Evolutionary conservation across 2,329 filamentous ascomycete species (phyloP), one percentile per base, ranked within the genome.

Genomic region (Nigrospora sphaerica): DNA sequence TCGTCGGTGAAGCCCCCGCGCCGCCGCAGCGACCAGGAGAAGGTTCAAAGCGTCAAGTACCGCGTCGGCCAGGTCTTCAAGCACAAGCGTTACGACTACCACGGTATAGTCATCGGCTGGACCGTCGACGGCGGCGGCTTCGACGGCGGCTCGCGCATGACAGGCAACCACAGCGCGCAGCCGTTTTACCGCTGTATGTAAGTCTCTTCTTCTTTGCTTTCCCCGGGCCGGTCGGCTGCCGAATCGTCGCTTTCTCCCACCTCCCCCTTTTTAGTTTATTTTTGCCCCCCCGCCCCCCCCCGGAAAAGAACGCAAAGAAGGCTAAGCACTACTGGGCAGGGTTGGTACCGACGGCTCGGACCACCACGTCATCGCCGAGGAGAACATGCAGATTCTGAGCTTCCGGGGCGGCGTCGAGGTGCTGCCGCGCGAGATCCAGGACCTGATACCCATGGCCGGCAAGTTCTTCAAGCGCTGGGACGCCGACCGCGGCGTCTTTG

Each of bases 401-500:
- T 50, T 62, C 9, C 46, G 42, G 12, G 52, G 52, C 4, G 52
- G 53, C 9, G 45, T 52, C 41, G 56, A 58, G 23, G 57, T 55
- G 28, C 46, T 63, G 7, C 61, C 61, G 2, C 40, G 54, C 3
- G 59, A 63, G 46, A 61, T 63, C 44, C 52, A 50, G n/a, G 66
- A 77, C 19, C 71, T 95, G 51, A 76, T 88, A 59, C 72, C 73
- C 39, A 66, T 87, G 54, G 88, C 90, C 3, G 93, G 93, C 1
- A 85, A 84, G 56, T 88, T 88, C 64, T 97, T 98, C 65, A 95
- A 88, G 65, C 75, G 89, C 37, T 97, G 90, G 74, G 88, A 96
- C 64, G 59, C 63, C 5, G 70, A 69, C 32, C 73, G 67, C 0
- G 80, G 80, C 54, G 73, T 68, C 4, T 98, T 97, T 68, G 75